Conservation (phyloP, 495 filamentous ascomycete species). For the Penicillium samsonianum region DNA sequence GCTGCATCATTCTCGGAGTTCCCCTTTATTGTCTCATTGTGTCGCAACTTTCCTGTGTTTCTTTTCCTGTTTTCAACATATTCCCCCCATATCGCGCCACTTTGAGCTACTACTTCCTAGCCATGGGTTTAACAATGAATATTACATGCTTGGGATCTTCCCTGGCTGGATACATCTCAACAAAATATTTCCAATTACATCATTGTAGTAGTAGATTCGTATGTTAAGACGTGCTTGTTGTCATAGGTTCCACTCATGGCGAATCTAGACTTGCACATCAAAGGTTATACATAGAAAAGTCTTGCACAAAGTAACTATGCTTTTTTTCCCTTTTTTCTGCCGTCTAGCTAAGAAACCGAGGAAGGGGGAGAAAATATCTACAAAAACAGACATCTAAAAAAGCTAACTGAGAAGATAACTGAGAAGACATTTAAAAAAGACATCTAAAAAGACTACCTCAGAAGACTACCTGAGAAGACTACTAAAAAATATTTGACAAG, state of each 20-base stretch:
- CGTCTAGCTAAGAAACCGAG: too few relatives aligned
- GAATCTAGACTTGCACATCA: not conserved
- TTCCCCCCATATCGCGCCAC: slow-evolving; percentile 26
- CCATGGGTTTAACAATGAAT: slow-evolving; percentile 20
- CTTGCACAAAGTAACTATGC: too few relatives aligned
- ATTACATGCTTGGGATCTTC: slow-evolving; percentile 4
- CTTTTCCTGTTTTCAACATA: slow-evolving; percentile 19
- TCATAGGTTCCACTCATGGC: not conserved
- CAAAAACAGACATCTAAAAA: too few relatives aligned
- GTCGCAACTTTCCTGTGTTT: not conserved
- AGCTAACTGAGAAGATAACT: too few relatives aligned
- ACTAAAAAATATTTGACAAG: too few relatives aligned
- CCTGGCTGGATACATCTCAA: slow-evolving; percentile 4
- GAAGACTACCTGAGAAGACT: too few relatives aligned
- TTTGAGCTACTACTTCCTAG: slow-evolving; percentile 34
- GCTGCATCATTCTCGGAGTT: slow-evolving; percentile 27
- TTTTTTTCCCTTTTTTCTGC: too few relatives aligned
- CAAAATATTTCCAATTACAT: not conserved
- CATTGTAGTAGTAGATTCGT: not conserved
- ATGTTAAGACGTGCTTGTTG: not conserved
- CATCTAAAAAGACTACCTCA: too few relatives aligned
- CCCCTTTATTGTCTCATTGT: slow-evolving; percentile 1
- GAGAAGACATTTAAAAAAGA: too few relatives aligned
- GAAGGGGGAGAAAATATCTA: too few relatives aligned
- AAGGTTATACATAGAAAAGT: too few relatives aligned